These are phyloP conservation scores for Trametes villosa DNA, from an alignment of 768 basidiomycete species.

Conservation along the genomic window DNA sequence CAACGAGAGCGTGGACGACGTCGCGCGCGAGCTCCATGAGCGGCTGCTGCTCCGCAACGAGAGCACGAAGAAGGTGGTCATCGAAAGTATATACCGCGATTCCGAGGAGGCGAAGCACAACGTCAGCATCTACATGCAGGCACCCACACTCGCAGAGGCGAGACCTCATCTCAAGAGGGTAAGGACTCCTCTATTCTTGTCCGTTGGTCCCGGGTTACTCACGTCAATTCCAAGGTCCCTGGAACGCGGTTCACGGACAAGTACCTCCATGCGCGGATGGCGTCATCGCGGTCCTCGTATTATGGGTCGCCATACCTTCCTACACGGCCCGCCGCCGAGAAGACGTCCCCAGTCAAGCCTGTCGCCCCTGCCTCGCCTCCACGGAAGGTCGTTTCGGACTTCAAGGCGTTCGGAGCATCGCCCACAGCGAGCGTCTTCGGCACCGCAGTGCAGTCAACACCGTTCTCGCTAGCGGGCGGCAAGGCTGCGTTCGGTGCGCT, in stretches of 20 bases:
- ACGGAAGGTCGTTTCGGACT: conserved; percentile 87
- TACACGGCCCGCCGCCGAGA: conserved; percentile 39
- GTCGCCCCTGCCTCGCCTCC: conserved; percentile 62
- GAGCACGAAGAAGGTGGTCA: conserved; percentile 94
- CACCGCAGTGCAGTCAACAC: conserved; percentile 80
- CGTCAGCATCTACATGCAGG: conserved; percentile 80
- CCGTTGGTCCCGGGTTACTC: background rate
- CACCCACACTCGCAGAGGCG: conserved; percentile 72
- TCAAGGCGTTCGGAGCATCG: conserved; percentile 82
- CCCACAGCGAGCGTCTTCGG: conserved; percentile 79
- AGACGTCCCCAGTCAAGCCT: conserved; percentile 28
- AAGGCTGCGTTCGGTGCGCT: conserved; percentile 87
- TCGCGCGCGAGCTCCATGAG: conserved; percentile 93
- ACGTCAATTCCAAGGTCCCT: conserved; percentile 61
- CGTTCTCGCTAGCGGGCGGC: conserved; percentile 77
- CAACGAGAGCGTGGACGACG: conserved; percentile 95
- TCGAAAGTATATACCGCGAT: conserved; percentile 96
- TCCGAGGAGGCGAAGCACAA: conserved; percentile 90
- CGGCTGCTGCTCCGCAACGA: conserved; percentile 89
- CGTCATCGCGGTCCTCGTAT: conserved; percentile 52
- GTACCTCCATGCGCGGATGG: conserved; percentile 78
- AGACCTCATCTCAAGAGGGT: conserved; percentile 82
- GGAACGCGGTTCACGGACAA: conserved; percentile 98
- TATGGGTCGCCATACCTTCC: conserved; percentile 55
- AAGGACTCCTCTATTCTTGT: conserved; percentile 24